A percentile compares a stretch with the other conserved stretches of the same genome.
These are phyloP conservation scores for Darksidea phi DNA, from an alignment of 495 filamentous ascomycete species.

Conservation along the genomic window DNA sequence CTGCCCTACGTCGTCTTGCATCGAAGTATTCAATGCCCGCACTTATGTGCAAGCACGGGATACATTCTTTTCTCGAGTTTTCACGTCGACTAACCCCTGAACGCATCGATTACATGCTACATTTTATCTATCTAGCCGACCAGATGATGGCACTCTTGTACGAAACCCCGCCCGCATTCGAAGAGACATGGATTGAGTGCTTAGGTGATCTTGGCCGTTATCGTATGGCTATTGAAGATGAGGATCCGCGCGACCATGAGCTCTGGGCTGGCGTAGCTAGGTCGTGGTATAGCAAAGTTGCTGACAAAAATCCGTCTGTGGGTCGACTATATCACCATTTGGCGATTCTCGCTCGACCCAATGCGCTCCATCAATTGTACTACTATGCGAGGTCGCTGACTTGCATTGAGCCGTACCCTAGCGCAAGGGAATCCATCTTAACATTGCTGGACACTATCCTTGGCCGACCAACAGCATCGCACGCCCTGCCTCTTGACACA, in stretches of 20 bases:
- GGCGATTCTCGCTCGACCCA: conserved; percentile 74
- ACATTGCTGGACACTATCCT: conserved; percentile 71
- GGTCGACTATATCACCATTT: conserved; percentile 83
- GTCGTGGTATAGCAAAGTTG: conserved; percentile 79
- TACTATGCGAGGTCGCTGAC: conserved; percentile 56
- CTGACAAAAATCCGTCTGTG: conserved; percentile 65
- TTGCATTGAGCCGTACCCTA: conserved; percentile 41
- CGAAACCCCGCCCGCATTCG: conserved; percentile 72
- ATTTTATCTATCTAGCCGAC: conserved; percentile 79
- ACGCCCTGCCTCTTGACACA: conserved; percentile 48
- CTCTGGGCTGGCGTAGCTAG: conserved; percentile 73
- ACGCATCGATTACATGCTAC: conserved; percentile 76
- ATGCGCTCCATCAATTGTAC: conserved; percentile 70
- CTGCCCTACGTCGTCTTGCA: conserved; percentile 57
- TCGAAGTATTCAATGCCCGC: conserved; percentile 77
- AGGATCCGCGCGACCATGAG: conserved; percentile 68
- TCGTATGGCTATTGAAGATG: conserved; percentile 76
- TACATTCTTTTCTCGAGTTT: conserved; percentile 74
- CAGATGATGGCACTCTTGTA: conserved; percentile 75
- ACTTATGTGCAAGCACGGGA: conserved; percentile 81
- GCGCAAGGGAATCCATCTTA: conserved; percentile 65
- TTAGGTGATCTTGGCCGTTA: conserved; percentile 75
- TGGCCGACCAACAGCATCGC: conserved; percentile 40
- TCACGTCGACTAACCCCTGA: conserved; percentile 66
- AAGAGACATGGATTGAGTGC: conserved; percentile 89